Evolutionary conservation across 2,329 filamentous ascomycete genomes (phyloP).

Genomic region (Ophiostoma populinum): DNA sequence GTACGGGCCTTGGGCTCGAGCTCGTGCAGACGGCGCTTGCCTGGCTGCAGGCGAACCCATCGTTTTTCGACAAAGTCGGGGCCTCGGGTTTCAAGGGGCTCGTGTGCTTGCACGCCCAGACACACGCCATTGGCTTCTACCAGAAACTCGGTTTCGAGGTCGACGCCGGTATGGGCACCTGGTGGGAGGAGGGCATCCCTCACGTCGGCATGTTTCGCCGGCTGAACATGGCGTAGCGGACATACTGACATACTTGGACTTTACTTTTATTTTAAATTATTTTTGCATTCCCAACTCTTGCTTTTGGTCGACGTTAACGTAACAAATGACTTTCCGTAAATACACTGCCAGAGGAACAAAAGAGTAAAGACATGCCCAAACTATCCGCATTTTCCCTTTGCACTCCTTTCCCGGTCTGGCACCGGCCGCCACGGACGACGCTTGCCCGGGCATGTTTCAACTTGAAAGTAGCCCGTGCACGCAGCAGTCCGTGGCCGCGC

Average conservation of each 20-base stretch:
- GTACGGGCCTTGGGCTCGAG: constrained; percentile 43
- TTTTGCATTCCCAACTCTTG: not conserved
- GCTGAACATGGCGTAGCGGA: no score
- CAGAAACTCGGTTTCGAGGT: constrained; percentile 52
- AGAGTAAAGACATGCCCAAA: no score
- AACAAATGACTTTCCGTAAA: no score
- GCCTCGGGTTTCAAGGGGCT: constrained; percentile 51
- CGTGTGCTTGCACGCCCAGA: constrained; percentile 66
- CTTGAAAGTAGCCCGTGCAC: no score
- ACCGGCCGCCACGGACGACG: no score
- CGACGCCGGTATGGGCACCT: constrained; percentile 57
- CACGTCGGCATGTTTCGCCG: constrained; percentile 69
- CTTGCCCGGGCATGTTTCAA: no score
- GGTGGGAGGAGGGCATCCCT: constrained; percentile 69
- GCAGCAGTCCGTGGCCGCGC: no score
- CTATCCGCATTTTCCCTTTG: no score
- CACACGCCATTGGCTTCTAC: constrained; percentile 47
- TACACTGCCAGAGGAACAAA: no score
- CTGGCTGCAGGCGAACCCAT: constrained; percentile 49
- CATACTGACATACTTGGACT: no score
- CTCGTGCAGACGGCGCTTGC: constrained; percentile 49
- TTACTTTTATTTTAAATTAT: not conserved
- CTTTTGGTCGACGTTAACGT: no score
- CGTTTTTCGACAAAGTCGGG: constrained; percentile 27
- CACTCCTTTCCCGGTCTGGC: no score